Base-by-base conservation (phyloP, 1,139 yeast genomes). In the Pichiaceae sp. region DNA sequence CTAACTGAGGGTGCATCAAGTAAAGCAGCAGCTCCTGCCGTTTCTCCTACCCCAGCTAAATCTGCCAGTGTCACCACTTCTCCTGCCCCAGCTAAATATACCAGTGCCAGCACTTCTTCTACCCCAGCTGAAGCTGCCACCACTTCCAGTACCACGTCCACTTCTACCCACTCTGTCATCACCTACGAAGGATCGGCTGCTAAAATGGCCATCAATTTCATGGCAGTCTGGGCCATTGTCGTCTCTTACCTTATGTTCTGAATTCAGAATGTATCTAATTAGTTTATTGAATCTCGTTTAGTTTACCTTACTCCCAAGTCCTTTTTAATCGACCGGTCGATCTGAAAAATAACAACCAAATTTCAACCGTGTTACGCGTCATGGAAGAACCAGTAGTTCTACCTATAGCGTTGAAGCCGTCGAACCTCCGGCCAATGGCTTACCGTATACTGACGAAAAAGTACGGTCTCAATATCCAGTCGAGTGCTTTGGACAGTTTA, bases 391-490 rank as follows among this genome's bases (percentile, higher is more conserved):
- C 64, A 3, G 55, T 62, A 3, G 70, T 66, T 7, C 66, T 87
- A 17, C 96, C 96, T 1, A 78, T 84, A 2, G 70, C 72, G 42
- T 71, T 89, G 3, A 83, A 77, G 40, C 86, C 95, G 0, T 73
- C 91, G 0, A 84, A 85, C 54, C 65, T 91, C 28, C 70, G 98
- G 34, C 98, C 98, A 0, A 64, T 89, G 34, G 97, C 96, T 0
- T 91, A 89, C 57, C 67, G 98, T 32, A 73, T 89, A 2, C 60
- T 91, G 16, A 85, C 97, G 3, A 91, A 87, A 59, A 91, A 91
- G 54, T 91, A 87, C 57, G 96, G 96, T 0, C 68, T 91, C 19
- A 89, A 89, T 54, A 73, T 91, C 44, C 87, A 91, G 51, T 78
- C 96, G 0, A 81, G 84, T 43, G 97, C 96, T 0, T 65, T 91